Percentiles rank a stretch among this genome's conserved stretches.
phyloP scores from a whole-genome alignment of 2,329 filamentous ascomycete genomes.

The Thielaviopsis euricoi region DNA sequence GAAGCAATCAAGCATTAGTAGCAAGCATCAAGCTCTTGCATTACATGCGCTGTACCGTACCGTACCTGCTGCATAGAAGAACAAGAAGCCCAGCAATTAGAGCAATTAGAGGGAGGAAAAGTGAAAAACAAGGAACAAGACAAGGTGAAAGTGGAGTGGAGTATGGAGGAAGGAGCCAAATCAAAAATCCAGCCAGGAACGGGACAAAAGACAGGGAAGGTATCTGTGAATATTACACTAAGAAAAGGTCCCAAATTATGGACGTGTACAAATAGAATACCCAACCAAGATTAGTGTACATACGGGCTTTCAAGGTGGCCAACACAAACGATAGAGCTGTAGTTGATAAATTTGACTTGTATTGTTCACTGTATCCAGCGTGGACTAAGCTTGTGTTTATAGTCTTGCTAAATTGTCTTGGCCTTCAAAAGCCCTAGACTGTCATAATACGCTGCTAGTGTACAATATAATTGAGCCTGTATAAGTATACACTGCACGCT shows the following conservation, averaged over 20 bases:
- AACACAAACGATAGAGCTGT: too few relatives aligned
- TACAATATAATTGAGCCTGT: background rate
- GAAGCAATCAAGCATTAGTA: background rate
- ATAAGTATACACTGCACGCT: background rate
- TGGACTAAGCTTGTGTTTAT: too few relatives aligned
- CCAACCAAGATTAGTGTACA: too few relatives aligned
- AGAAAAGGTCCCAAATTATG: background rate
- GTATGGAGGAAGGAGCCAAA: slow-evolving; percentile 10
- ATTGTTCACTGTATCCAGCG: too few relatives aligned
- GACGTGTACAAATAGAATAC: background rate
- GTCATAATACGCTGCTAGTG: too few relatives aligned
- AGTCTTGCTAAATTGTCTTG: too few relatives aligned
- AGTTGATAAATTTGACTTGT: too few relatives aligned
- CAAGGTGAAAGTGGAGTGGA: background rate
- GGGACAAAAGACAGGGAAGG: slow-evolving; percentile 10
- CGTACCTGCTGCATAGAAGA: too few relatives aligned
- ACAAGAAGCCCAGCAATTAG: too few relatives aligned
- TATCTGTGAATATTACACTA: background rate
- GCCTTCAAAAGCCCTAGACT: too few relatives aligned
- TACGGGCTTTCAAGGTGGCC: background rate
- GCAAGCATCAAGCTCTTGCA: background rate
- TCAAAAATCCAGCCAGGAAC: slow-evolving; percentile 8
- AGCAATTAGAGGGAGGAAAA: background rate
- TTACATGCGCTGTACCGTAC: background rate
- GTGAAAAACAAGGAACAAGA: background rate